Conservation (phyloP, 2,329 filamentous ascomycete genomes). For the Neophaeococcomyces mojaviensis region DNA sequence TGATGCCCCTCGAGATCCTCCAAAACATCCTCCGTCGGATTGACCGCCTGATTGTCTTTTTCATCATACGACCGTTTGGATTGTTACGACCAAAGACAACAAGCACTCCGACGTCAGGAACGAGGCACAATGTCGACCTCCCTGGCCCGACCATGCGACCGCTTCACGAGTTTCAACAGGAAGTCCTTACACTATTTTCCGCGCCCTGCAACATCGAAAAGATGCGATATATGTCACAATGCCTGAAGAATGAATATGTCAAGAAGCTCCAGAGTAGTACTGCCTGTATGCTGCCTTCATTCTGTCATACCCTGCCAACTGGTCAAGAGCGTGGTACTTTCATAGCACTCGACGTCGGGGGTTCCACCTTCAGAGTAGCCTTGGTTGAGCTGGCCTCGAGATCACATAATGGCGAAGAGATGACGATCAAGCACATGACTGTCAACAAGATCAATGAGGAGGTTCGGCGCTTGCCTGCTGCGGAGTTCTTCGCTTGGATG, state of each 20-base stretch:
- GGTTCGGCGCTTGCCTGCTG: slow-evolving; percentile 48
- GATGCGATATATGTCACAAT: slow-evolving; percentile 37
- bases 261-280: slow-evolving; percentile 49
- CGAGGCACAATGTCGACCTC: slow-evolving; percentile 15
- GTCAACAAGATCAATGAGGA: slow-evolving; percentile 50
- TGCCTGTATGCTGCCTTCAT: slow-evolving; percentile 59
- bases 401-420: slow-evolving; percentile 28
- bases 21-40: slow-evolving; percentile 24
- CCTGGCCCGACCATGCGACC: slow-evolving; percentile 16
- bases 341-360: slow-evolving; percentile 57
- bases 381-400: slow-evolving; percentile 50
- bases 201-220: slow-evolving; percentile 26
- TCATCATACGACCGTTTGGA: slow-evolving; percentile 20
- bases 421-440: slow-evolving; percentile 50
- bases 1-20: slow-evolving; percentile 11
- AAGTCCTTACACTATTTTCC: slow-evolving; percentile 29
- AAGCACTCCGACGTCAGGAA: neutral
- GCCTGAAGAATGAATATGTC: slow-evolving; percentile 45
- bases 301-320: slow-evolving; percentile 53
- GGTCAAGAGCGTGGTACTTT: slow-evolving; percentile 54
- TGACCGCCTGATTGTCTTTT: slow-evolving; percentile 35
- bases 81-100: neutral
- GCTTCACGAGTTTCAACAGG: slow-evolving; percentile 29
- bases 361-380: slow-evolving; percentile 59
- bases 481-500: slow-evolving; percentile 61